phyloP scores from a whole-genome alignment of 2,329 filamentous ascomycete genomes.

The Trichoderma cornu-damae region DNA sequence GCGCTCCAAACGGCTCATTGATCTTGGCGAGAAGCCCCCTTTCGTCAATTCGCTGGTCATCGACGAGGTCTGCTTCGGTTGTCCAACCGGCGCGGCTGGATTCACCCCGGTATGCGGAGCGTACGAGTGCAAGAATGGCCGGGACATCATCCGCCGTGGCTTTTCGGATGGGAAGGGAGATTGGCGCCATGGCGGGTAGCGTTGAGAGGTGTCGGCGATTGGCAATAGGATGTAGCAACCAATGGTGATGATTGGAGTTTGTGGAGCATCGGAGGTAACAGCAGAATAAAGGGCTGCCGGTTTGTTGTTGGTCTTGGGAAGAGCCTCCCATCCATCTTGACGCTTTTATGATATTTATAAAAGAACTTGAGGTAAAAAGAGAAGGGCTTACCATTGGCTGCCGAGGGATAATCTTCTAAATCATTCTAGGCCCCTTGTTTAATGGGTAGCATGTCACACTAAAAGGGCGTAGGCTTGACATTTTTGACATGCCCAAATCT shows the following conservation, averaged over 20 bases:
- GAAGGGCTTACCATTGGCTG: background rate
- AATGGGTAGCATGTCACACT: background rate
- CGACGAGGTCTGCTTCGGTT: conserved; percentile 42
- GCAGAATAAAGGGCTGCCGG: background rate
- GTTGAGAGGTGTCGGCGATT: background rate
- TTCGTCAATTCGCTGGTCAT: conserved; percentile 40
- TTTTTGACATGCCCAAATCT: conserved; percentile 1
- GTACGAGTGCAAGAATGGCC: conserved; percentile 36
- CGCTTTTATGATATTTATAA: background rate
- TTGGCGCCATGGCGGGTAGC: conserved; percentile 1
- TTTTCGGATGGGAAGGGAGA: conserved; percentile 33
- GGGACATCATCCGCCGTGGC: conserved; percentile 33
- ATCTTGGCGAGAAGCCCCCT: conserved; percentile 38
- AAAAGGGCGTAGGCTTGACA: conserved; percentile 12
- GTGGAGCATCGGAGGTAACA: background rate
- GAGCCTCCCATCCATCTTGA: background rate
- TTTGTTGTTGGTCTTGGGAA: background rate
- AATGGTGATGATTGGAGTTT: background rate
- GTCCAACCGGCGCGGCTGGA: conserved; percentile 41
- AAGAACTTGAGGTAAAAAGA: background rate
- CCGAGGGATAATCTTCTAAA: background rate
- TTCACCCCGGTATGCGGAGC: conserved; percentile 42
- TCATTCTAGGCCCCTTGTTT: background rate
- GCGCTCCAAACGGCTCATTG: conserved; percentile 31
- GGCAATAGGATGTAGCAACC: background rate